A percentile compares a stretch with the other conserved stretches of the same genome.
phyloP scores from a whole-genome alignment of 495 filamentous ascomycete genomes.

The Penicillium canariense region DNA sequence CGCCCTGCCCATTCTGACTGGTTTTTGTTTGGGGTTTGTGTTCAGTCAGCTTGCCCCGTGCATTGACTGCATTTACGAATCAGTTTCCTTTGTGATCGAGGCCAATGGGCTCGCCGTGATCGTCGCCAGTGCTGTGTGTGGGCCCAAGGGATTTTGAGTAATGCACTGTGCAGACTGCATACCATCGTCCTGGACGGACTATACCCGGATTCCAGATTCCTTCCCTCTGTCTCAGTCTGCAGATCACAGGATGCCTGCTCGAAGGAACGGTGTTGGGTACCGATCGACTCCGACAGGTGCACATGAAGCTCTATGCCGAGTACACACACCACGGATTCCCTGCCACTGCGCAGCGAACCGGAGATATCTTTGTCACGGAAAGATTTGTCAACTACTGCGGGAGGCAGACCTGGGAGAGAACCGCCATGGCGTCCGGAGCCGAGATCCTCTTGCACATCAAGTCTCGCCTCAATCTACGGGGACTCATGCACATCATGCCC shows the following conservation, averaged over 20 bases:
- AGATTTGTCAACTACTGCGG: neutral
- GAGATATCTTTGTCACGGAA: neutral
- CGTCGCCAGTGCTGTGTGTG: neutral
- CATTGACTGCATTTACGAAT: neutral
- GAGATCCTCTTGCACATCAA: too few species aligned
- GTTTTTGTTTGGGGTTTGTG: neutral
- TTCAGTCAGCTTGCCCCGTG: neutral
- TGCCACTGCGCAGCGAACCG: too few species aligned
- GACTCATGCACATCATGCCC: too few species aligned
- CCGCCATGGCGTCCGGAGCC: too few species aligned
- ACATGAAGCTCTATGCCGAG: too few species aligned
- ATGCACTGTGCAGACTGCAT: neutral
- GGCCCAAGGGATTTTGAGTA: neutral
- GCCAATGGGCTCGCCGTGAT: neutral
- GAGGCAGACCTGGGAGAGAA: too few species aligned
- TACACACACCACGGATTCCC: too few species aligned
- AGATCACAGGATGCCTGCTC: too few species aligned
- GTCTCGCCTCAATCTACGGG: too few species aligned
- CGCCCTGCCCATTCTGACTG: neutral
- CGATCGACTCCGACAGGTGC: too few species aligned
- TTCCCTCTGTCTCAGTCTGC: neutral
- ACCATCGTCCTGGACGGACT: neutral
- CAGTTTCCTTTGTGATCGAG: neutral
- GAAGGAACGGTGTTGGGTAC: too few species aligned
- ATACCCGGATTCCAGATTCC: too few species aligned